Conservation (phyloP, 2,329 filamentous ascomycete species). For the Penicillium sp. region DNA sequence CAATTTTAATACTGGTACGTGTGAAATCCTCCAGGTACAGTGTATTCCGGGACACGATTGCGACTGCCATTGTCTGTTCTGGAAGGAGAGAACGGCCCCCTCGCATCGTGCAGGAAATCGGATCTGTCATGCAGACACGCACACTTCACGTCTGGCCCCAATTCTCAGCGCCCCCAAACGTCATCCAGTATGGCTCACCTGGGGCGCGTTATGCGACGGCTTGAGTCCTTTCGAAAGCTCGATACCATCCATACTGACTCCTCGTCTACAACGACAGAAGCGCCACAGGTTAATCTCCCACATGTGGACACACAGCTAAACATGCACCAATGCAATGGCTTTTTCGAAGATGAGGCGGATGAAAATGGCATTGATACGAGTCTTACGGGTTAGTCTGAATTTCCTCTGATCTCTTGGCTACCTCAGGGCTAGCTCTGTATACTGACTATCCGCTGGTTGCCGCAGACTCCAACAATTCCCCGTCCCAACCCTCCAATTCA, state of each 20-base stretch:
- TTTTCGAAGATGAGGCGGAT: conserved; percentile 33
- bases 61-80: background rate
- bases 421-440: background rate
- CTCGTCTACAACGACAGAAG: background rate
- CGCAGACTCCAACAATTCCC: conserved; percentile 20
- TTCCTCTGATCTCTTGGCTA: background rate
- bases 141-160: background rate
- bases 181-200: conserved; percentile 30
- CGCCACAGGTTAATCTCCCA: conserved; percentile 40
- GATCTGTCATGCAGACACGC: background rate
- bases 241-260: conserved; percentile 26
- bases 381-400: background rate
- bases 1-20: conserved; percentile 28
- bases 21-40: background rate
- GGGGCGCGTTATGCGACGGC: conserved; percentile 27
- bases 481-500: conserved; percentile 11
- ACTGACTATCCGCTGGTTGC: background rate
- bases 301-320: conserved; percentile 45
- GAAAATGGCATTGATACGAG: background rate
- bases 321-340: conserved; percentile 44
- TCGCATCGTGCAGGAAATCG: background rate
- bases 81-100: background rate
- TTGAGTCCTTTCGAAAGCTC: conserved; percentile 9
- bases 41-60: background rate
- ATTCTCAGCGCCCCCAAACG: background rate